phyloP scores from a whole-genome alignment of 2,329 filamentous ascomycete genomes.

The Xylaria sp. region DNA sequence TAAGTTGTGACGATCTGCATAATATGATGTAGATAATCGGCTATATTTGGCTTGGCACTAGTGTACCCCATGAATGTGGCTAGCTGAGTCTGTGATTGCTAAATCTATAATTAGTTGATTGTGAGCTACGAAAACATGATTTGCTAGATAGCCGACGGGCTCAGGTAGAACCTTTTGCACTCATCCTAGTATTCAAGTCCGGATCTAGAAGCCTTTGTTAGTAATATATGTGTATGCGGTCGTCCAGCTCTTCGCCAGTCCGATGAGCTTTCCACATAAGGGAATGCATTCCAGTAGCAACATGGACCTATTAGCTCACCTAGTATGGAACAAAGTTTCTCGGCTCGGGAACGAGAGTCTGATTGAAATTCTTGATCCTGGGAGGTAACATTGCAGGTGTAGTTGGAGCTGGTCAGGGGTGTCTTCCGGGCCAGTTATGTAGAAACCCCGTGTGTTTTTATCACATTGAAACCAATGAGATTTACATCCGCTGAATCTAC shows the following conservation, averaged over 20 bases:
- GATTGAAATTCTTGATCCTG: neutral
- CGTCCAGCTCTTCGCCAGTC: conserved; percentile 10
- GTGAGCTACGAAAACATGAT: neutral
- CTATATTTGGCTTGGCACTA: conserved; percentile 8
- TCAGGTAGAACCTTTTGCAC: conserved; percentile 5
- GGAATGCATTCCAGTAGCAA: neutral
- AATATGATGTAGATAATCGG: neutral
- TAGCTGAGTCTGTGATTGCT: conserved; percentile 7
- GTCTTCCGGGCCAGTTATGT: neutral
- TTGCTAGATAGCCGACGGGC: neutral
- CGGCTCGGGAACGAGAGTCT: neutral
- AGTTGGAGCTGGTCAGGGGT: neutral
- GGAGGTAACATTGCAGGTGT: neutral
- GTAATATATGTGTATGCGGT: neutral
- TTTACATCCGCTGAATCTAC: neutral
- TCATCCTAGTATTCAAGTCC: neutral
- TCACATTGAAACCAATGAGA: neutral
- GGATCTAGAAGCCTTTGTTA: conserved; percentile 12
- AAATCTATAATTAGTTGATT: neutral
- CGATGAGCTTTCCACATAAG: neutral
- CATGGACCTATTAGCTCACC: neutral
- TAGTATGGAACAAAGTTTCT: neutral
- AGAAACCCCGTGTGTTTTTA: neutral
- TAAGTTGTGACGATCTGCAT: neutral
- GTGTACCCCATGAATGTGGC: conserved; percentile 7